Evolutionary conservation across 352 stramenopile genomes (phyloP), one percentile per base, ranked within the genome.

Genomic region (Phytopythium cucurbitacearum): DNA sequence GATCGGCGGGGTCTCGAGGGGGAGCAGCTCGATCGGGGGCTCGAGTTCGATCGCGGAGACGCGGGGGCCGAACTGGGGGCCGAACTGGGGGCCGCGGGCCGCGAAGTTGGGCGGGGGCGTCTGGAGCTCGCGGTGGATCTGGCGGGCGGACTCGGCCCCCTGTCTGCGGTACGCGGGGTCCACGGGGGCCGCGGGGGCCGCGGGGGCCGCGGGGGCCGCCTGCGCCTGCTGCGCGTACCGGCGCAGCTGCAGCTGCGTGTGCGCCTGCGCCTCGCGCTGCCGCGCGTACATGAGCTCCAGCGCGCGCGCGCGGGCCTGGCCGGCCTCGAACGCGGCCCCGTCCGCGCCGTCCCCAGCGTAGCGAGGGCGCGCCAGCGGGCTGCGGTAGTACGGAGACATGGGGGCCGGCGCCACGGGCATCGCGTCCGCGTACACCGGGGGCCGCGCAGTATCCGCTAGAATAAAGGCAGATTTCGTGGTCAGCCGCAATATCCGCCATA

Each of bases 101-200:
- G 12, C 35, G n/a, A 1, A 51, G 11, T n/a, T 0, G 0, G 48
- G 39, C 21, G 48, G 21, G 12, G 65, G 40, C 16, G 48, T 39
- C 13, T 69, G 60, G n/a, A 69, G 41, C 8, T 70, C 75, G 10
- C 72, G 67, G 21, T 80, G 71, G 43, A 83, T 74, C 10, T 65
- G 64, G 15, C 57, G 49, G 21, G 64, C 55, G 8, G 54, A 54
- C 10, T 69, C 58, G 12, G 38, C 58, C 28, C 34, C 52, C 34
- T n/a, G 53, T 36, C 15, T 49, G 5, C 12, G 46, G 9, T 57
- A 57, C 10, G 60, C 41, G 4, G 58, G 41, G 16, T 72, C 28
- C 13, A 11, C 11, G 5, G 45, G 8, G 5, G 32, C 32, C 7
- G 28, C 28, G 28, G 40, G 39, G 33, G 11, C 39, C 4, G 21